Evolutionary conservation across 2,329 filamentous ascomycete species (phyloP), one percentile per base, ranked within the genome.

Genomic region (Phialophora tarda): DNA sequence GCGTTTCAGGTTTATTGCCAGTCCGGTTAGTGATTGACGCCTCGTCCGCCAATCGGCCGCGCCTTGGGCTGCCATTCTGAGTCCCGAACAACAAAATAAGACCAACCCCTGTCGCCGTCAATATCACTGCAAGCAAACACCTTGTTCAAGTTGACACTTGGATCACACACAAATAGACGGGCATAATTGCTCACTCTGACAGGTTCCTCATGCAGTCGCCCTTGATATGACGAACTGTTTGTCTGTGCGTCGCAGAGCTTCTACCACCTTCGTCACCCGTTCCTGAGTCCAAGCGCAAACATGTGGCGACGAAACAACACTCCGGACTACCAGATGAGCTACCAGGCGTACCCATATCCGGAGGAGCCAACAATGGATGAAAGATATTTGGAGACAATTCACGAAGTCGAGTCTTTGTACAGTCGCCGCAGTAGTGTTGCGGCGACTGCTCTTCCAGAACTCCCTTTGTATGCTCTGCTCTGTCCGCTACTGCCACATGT

Each of bases 321-420:
- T 26, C 58, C 60, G 47, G 68, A 67, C 34, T 66, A 66, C n/a
- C 60, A 66, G 60, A 64, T 70, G 65, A 63, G 68, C 57, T 68
- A 70, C 51, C 60, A 68, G 48, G 63, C 61, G n/a, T 68, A 67
- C 51, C 59, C 68, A 11, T 60, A 60, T 38, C 59, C 59, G 53
- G 53, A 55, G 21, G 68, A 70, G 63, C 61, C 51, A 65, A 67
- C 65, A 63, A 66, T 68, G 68, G 80, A 83, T 71, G 78, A 82
- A 68, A 77, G 79, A 68, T 77, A 77, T 68, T 78, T 83, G 59
- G 75, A 77, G 57, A 76, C 77, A 59, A 75, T 77, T 59, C 73
- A 75, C 24, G 75, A 75, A 41, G 71, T 78, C 53, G 75, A 78
- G 65, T 74, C 73, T 38, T 70, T 75, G 62, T 75, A 74, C 53